phyloP scores from a whole-genome alignment of 2,329 filamentous ascomycete species.

The Xylariaceae sp. region DNA sequence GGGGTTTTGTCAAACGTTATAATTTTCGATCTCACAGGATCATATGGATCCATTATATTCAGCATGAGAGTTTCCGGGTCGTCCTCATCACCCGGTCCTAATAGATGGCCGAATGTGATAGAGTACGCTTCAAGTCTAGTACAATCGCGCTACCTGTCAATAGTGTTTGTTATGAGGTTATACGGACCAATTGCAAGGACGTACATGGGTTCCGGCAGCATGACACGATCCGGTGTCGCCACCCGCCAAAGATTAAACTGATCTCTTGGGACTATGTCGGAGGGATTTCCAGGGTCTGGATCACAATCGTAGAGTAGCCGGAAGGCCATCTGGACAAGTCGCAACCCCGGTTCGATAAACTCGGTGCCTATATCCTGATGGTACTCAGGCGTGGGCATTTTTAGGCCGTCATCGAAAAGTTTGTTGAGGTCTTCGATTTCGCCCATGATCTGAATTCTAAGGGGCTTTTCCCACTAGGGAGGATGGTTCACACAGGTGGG shows the following conservation, averaged over 20 bases:
- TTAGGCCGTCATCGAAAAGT: conserved; percentile 4
- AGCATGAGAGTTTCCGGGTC: conserved; percentile 7
- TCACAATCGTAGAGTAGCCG: conserved; percentile 6
- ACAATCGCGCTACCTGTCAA: conserved; percentile 1
- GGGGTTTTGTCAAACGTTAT: conserved; percentile 2
- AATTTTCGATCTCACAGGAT: neutral
- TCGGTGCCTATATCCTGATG: neutral
- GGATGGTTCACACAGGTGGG: conserved; percentile 8
- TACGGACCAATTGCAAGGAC: neutral
- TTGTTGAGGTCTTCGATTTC: neutral
- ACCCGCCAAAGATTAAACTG: conserved; percentile 6
- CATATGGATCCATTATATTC: conserved; percentile 4
- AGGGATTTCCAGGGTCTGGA: conserved; percentile 5
- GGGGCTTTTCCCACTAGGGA: conserved; percentile 1
- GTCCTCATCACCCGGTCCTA: conserved; percentile 6
- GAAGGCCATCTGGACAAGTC: conserved; percentile 8
- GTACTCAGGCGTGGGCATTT: conserved; percentile 1
- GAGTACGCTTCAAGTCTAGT: conserved; percentile 2
- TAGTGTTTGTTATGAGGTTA: neutral
- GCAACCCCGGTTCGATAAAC: conserved; percentile 3
- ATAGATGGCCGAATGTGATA: conserved; percentile 10
- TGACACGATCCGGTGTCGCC: neutral
- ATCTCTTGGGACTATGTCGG: conserved; percentile 8
- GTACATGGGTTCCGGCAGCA: conserved; percentile 3
- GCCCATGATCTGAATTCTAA: conserved; percentile 4